Evolutionary conservation across 2,329 filamentous ascomycete genomes (phyloP), one percentile per base, ranked within the genome.

Genomic region (Nigrospora osmanthi): DNA sequence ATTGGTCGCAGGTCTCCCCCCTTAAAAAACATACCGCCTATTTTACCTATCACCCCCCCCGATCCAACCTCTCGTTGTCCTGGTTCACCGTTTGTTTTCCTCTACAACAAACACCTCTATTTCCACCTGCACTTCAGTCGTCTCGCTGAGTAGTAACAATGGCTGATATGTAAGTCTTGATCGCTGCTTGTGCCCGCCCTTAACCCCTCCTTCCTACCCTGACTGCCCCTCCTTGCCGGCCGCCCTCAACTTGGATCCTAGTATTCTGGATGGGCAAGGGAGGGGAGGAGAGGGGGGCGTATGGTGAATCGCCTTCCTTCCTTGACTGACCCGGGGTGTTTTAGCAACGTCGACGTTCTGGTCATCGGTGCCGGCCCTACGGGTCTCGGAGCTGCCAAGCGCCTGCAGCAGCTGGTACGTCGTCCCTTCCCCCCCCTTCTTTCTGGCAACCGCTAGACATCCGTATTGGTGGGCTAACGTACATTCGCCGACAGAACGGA

Each of bases 291-390:
- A n/a, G 23, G 23, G 23, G 23, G 23, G 23, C 23, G 5, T 28
- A 28, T 7, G 23, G 23, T 7, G 23, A 7, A 28, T 7, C 23
- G 23, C 23, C 23, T n/a, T 11, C 19, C 13, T 42, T 36, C 35
- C 40, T 43, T 16, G 35, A 16, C 40, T 36, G 23, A 35, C 28
- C 33, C 34, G 33, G n/a, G 30, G 11, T 33, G 34, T 12, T 28
- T 11, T 23, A 94, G 89, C 68, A 84, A 89, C 62, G 89, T 97
- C 66, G 93, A 98, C 72, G 86, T 98, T 58, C 88, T 98, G 65
- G 83, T 98, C 69, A 96, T 97, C 74, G 93, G 93, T 64, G 91
- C 91, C 71, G 93, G 93, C 64, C 93, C 93, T 59, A 97, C 93
- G 63, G 93, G 93, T 71, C 81, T 97, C 58, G 93, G 93, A 77